Evolutionary conservation across 768 basidiomycete genomes (phyloP).

Genomic region (Lactifluus pinguis): DNA sequence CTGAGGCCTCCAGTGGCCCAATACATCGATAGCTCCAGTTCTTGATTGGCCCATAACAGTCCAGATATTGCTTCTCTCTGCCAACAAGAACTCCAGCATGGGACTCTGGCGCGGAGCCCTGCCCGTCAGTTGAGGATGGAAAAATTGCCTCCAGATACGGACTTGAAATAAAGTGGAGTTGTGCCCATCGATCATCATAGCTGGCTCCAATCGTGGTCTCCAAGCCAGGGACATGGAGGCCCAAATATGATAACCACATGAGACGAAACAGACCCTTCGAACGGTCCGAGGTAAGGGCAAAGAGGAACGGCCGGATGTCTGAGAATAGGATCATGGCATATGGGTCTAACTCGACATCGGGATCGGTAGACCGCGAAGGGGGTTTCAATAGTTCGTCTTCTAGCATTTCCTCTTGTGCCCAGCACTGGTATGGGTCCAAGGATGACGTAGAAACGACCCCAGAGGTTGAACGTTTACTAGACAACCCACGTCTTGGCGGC

Average conservation of each 20-base stretch:
- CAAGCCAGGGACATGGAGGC: slow-evolving; percentile 66
- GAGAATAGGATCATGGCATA: slow-evolving; percentile 64
- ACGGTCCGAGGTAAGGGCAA: slow-evolving; percentile 31
- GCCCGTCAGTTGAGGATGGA: slow-evolving; percentile 30
- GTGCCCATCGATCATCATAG: slow-evolving; percentile 63
- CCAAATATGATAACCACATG: slow-evolving; percentile 62
- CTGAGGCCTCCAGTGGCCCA: slow-evolving; percentile 44
- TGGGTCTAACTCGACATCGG: slow-evolving; percentile 49
- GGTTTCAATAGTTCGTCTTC: slow-evolving; percentile 37
- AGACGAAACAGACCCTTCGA: slow-evolving; percentile 53
- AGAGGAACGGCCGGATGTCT: slow-evolving; percentile 55
- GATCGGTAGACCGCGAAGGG: slow-evolving; percentile 48
- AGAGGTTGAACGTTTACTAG: slow-evolving; percentile 8
- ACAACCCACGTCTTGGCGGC: background rate
- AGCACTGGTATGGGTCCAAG: slow-evolving; percentile 56
- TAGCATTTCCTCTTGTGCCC: slow-evolving; percentile 49
- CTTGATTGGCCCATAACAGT: slow-evolving; percentile 59
- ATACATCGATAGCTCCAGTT: slow-evolving; percentile 51
- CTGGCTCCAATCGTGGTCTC: slow-evolving; percentile 22
- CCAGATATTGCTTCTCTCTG: slow-evolving; percentile 49
- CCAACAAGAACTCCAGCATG: slow-evolving; percentile 60
- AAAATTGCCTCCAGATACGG: slow-evolving; percentile 45
- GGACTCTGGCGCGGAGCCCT: slow-evolving; percentile 43
- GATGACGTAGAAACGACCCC: slow-evolving; percentile 23
- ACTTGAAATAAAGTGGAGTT: slow-evolving; percentile 37